Evolutionary conservation across 495 filamentous ascomycete species (phyloP).

Genomic region (Jackrogersella minutella): DNA sequence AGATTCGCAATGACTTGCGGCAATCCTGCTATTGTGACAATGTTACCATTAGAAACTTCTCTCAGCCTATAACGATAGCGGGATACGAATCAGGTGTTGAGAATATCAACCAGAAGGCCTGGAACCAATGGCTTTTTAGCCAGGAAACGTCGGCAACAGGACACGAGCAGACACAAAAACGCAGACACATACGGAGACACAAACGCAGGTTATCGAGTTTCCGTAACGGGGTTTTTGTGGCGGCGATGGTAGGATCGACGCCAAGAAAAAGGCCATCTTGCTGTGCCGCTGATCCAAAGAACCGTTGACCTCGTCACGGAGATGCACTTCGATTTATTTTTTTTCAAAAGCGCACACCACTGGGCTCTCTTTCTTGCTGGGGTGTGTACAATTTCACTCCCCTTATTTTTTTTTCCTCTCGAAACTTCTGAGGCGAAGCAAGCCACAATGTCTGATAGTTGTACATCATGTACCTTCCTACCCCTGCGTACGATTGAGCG

Average conservation of each 20-base stretch:
- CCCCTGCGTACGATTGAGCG: conserved; percentile 33
- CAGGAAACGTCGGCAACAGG: conserved; percentile 35
- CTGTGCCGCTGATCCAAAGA: conserved; percentile 37
- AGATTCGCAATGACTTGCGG: conserved; percentile 42
- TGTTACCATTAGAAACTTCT: conserved; percentile 32
- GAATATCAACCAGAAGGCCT: conserved; percentile 6
- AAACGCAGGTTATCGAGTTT: conserved; percentile 31
- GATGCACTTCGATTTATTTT: conserved; percentile 30
- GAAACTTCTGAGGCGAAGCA: conserved; percentile 30
- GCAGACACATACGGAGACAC: conserved; percentile 4
- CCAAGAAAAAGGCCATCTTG: conserved; percentile 37
- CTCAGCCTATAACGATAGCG: conserved; percentile 28
- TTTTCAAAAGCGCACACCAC: conserved; percentile 26
- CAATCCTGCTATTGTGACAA: conserved; percentile 42
- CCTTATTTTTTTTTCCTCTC: conserved; percentile 14
- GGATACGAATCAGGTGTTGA: conserved; percentile 32
- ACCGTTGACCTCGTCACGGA: conserved; percentile 31
- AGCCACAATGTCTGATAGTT: conserved; percentile 36
- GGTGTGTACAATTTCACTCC: conserved; percentile 21
- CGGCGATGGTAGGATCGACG: conserved; percentile 39
- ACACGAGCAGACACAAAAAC: conserved; percentile 18
- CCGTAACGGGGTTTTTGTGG: conserved; percentile 42
- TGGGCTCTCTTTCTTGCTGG: conserved; percentile 3
- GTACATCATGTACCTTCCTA: conserved; percentile 29
- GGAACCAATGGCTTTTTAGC: conserved; percentile 30